These are phyloP conservation scores for Ustilago trichophora DNA, from an alignment of 1,284 basidiomycete genomes.

Conservation along the genomic window DNA sequence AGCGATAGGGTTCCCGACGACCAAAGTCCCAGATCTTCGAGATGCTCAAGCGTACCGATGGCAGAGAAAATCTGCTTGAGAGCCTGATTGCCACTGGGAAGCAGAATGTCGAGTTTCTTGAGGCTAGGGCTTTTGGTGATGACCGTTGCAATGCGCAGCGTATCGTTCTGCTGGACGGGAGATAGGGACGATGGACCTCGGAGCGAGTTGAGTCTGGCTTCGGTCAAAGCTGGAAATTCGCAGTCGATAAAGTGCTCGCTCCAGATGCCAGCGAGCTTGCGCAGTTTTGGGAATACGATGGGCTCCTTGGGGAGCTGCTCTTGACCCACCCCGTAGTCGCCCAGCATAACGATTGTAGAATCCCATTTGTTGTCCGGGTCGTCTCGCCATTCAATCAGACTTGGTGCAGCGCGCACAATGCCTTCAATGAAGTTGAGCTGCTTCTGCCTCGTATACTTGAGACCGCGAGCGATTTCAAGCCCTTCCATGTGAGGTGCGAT, in stretches of 20 bases:
- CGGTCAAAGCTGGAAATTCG: constrained; percentile 6
- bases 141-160: constrained; percentile 6
- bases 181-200: constrained; percentile 1
- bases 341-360: not conserved
- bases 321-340: not conserved
- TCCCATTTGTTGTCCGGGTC: constrained; percentile 4
- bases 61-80: constrained; percentile 9
- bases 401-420: constrained; percentile 3
- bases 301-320: constrained; percentile 2
- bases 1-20: not conserved
- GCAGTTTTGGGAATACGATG: constrained; percentile 11
- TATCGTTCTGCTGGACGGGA: not conserved
- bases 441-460: constrained; percentile 5
- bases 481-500: constrained; percentile 6
- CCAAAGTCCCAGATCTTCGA: constrained; percentile 18
- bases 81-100: not conserved
- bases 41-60: constrained; percentile 1
- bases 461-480: not conserved
- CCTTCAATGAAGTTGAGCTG: constrained; percentile 11
- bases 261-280: constrained; percentile 5
- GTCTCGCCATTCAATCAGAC: constrained; percentile 10
- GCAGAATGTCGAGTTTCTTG: constrained; percentile 19
- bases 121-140: constrained; percentile 11
- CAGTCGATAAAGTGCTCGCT: constrained; percentile 15
- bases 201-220: constrained; percentile 5